Conservation (phyloP, 2,329 filamentous ascomycete species). For the Penicillium sp. region DNA sequence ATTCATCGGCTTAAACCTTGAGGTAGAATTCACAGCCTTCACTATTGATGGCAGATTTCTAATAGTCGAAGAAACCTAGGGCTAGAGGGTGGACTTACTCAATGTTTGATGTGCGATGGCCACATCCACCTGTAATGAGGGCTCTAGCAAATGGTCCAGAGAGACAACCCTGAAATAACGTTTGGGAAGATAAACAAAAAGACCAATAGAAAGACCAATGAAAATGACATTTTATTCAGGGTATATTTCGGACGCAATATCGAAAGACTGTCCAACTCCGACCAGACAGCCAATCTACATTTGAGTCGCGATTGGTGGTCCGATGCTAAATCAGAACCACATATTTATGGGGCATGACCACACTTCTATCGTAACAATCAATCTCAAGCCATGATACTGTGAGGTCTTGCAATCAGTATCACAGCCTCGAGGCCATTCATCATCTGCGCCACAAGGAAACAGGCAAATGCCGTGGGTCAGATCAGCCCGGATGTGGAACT, state of each 20-base stretch:
- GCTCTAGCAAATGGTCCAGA: background rate
- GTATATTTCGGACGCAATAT: constrained; percentile 15
- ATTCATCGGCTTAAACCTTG: background rate
- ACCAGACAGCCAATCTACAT: constrained; percentile 4
- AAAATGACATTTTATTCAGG: constrained; percentile 18
- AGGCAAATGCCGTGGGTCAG: constrained; percentile 20
- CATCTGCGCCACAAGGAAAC: constrained; percentile 3
- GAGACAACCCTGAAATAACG: background rate
- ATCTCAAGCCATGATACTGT: background rate
- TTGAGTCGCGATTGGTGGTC: constrained; percentile 3
- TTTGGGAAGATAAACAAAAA: background rate
- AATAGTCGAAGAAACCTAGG: background rate
- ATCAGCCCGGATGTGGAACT: constrained; percentile 18
- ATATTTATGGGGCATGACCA: constrained; percentile 6
- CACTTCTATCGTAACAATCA: background rate
- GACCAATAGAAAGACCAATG: background rate
- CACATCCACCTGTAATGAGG: background rate
- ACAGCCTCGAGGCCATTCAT: background rate
- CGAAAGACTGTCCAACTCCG: background rate
- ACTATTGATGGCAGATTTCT: too few relatives aligned
- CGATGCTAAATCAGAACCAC: constrained; percentile 7
- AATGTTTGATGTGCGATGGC: background rate
- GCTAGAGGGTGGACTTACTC: background rate
- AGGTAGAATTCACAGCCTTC: background rate
- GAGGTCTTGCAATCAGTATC: background rate